These are phyloP conservation scores for Uronychia binucleata DNA, from an alignment of 73 alveolate genomes.

Conservation along the genomic window DNA sequence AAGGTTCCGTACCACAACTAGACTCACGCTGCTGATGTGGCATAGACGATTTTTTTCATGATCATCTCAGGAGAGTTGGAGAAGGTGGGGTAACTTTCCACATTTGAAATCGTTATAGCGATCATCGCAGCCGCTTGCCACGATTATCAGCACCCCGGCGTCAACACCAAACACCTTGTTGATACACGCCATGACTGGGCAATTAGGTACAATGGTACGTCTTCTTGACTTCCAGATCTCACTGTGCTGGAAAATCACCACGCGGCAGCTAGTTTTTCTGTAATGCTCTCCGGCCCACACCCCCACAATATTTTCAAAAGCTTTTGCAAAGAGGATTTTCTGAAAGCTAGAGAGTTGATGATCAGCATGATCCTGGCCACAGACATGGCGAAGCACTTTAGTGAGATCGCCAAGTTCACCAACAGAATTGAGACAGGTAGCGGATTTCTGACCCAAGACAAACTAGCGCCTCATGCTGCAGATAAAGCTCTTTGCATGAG, in stretches of 20 bases:
- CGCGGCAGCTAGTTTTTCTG: conserved; percentile 73
- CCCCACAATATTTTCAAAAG: conserved; percentile 64
- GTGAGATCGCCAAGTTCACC: conserved; percentile 24
- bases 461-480: conserved; percentile 13
- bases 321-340: conserved; percentile 56
- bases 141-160: conserved; percentile 38
- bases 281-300: conserved; percentile 40
- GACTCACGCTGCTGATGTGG: conserved; percentile 60
- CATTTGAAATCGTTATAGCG: not conserved
- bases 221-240: conserved; percentile 14
- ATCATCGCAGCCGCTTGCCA: conserved; percentile 19
- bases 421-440: not conserved
- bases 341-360: conserved; percentile 19
- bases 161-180: conserved; percentile 1
- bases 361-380: conserved; percentile 42
- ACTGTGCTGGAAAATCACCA: conserved; percentile 82
- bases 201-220: conserved; percentile 18
- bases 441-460: not conserved
- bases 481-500: conserved; percentile 26
- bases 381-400: conserved; percentile 54
- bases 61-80: conserved; percentile 2
- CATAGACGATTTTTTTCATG: conserved; percentile 25
- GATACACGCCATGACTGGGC: conserved; percentile 12
- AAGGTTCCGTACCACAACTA: conserved; percentile 48
- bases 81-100: not conserved